Conservation (phyloP, 345 rosid genomes). For the Kandelia obovata region DNA sequence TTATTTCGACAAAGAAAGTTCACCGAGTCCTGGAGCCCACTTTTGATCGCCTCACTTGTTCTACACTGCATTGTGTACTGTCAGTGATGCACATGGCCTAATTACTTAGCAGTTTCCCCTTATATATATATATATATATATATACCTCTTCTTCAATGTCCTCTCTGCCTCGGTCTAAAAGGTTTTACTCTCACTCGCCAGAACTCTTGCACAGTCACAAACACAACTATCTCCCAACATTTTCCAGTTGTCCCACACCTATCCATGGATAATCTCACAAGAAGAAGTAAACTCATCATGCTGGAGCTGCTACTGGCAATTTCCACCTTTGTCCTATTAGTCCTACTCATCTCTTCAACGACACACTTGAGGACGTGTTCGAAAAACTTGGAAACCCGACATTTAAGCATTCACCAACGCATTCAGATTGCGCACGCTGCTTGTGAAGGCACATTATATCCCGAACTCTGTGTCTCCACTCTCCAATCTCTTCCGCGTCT, state of each 20-base stretch:
- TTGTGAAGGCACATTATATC: constrained; percentile 54
- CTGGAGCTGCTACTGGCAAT: constrained; percentile 17
- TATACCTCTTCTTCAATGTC: no score
- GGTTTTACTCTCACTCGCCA: no score
- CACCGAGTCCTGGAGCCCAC: no score
- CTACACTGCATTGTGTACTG: no score
- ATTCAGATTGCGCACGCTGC: constrained; percentile 32
- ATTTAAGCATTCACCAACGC: constrained; percentile 26
- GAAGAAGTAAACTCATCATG: constrained; percentile 13
- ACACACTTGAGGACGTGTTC: constrained; percentile 3
- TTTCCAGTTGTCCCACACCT: neutral
- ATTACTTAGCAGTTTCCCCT: no score
- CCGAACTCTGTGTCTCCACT: constrained; percentile 59
- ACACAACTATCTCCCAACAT: no score
- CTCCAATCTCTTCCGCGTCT: constrained; percentile 48
- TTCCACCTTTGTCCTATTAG: constrained; percentile 11
- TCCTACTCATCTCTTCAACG: constrained; percentile 10
- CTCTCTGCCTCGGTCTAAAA: no score
- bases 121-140: no score
- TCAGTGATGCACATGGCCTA: no score
- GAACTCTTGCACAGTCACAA: no score
- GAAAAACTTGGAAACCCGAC: constrained; percentile 18
- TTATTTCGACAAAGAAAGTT: no score
- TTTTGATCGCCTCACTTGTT: no score
- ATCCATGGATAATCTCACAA: constrained; percentile 16